These are phyloP conservation scores for Lichina pygmaea DNA, from an alignment of 495 filamentous ascomycete species.

Conservation along the genomic window DNA sequence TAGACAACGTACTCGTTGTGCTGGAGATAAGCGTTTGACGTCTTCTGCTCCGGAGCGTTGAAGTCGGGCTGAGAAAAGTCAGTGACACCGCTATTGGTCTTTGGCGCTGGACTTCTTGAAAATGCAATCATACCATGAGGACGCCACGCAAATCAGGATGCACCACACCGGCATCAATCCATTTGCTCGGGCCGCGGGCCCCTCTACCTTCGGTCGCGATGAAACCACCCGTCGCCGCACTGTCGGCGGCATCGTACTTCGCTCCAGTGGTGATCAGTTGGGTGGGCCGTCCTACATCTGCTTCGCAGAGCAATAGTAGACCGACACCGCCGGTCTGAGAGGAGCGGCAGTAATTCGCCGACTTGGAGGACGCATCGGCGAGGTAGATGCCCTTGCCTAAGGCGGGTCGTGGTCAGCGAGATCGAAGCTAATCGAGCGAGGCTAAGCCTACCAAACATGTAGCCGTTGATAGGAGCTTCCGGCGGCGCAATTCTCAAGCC, in stretches of 20 bases:
- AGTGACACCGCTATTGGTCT: not conserved
- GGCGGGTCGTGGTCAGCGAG: too few relatives aligned
- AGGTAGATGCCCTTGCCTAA: slow-evolving; percentile 61
- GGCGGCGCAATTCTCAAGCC: slow-evolving; percentile 71
- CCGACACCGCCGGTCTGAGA: slow-evolving; percentile 18
- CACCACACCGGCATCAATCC: slow-evolving; percentile 50
- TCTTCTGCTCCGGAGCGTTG: slow-evolving; percentile 10
- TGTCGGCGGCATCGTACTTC: slow-evolving; percentile 31
- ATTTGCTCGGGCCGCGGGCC: slow-evolving; percentile 25
- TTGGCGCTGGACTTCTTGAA: slow-evolving; percentile 4
- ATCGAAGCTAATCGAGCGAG: too few relatives aligned
- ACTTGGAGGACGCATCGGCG: slow-evolving; percentile 58
- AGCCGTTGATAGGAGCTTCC: slow-evolving; percentile 51
- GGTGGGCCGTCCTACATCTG: slow-evolving; percentile 39
- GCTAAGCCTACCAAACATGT: slow-evolving; percentile 30
- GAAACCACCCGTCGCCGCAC: slow-evolving; percentile 28
- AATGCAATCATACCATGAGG: slow-evolving; percentile 21
- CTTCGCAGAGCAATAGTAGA: slow-evolving; percentile 48
- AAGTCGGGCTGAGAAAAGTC: slow-evolving; percentile 10
- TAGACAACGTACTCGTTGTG: slow-evolving; percentile 64
- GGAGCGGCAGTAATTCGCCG: slow-evolving; percentile 46
- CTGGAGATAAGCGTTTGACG: slow-evolving; percentile 12
- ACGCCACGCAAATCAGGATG: slow-evolving; percentile 35
- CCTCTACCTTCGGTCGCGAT: slow-evolving; percentile 45
- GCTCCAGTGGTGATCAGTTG: slow-evolving; percentile 26